Base-by-base conservation (phyloP, 768 basidiomycete genomes). In the Mycena pura region DNA sequence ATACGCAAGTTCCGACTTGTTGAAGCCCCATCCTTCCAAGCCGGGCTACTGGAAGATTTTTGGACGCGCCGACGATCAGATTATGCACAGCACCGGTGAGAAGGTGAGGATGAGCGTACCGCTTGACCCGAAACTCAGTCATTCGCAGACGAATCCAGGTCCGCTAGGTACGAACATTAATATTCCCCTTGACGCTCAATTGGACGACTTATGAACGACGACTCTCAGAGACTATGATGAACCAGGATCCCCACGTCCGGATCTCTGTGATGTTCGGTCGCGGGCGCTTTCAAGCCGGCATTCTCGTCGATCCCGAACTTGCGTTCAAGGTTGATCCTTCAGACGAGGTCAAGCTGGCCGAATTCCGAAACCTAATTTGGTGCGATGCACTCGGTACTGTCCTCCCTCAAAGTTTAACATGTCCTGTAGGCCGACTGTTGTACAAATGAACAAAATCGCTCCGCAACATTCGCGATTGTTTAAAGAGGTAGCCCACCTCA, bases 21-120 rank as follows among this genome's bases (percentile, higher is more conserved):
- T 84, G 10, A 59, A 74, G 2, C 75, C 77, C 25, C 84, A 84
- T 65, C 80, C 83, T 0, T 76, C 75, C 1, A 77, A 74, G 24
- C 53, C 76, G 6, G 70, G 76, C 2, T 32, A 75, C 15, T 85
- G 72, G 73, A 75, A 64, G 54, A 66, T 84, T 47, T 65, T 64
- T 36, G 80, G 79, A 7, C 63, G 79, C 9, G 58, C 60, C 7
- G 79, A 80, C 56, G 79, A 80, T 48, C 79, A 80, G 57, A 77
- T 57, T n/a, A 57, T 57, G 44, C 55, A 57, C 27, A 57, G 22
- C 38, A 57, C 55, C 0, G 55, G 55, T 2, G 55, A 57, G 17
- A 57, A 57, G 45, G 55, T 55, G 19, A 13, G 36, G 15, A 5
- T 22, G 9, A 50, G 13, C 25, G 8, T 24, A n/a, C n/a, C n/a